A percentile compares a stretch with the other conserved stretches of the same genome.
phyloP scores from a whole-genome alignment of 2,329 filamentous ascomycete species.

The Alternaria gansuensis region DNA sequence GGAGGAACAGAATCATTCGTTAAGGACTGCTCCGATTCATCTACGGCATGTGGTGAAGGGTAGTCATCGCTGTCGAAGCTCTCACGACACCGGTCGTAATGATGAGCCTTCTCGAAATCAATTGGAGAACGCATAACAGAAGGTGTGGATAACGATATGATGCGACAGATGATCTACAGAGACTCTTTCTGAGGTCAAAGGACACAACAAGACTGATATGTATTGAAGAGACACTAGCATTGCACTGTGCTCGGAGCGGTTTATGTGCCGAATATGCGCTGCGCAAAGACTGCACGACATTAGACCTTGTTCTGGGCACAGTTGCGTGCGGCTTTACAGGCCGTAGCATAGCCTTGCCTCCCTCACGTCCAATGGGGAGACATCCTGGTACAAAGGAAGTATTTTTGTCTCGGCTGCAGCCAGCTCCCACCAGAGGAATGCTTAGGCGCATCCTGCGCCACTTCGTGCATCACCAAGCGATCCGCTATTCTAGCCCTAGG shows the following conservation, averaged over 20 bases:
- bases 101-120: conserved; percentile 36
- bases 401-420: conserved; percentile 31
- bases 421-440: conserved; percentile 20
- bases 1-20: conserved; percentile 17
- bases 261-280: conserved; percentile 26
- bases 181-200: conserved; percentile 19
- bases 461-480: conserved; percentile 25
- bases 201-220: conserved; percentile 18
- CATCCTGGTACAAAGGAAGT: conserved; percentile 21
- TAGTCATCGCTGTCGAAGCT: conserved; percentile 35
- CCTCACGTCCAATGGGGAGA: conserved; percentile 14
- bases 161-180: background rate
- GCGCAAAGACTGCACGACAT: conserved; percentile 13
- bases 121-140: conserved; percentile 36
- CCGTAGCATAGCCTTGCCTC: conserved; percentile 16
- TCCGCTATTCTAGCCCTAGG: conserved; percentile 25
- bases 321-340: conserved; percentile 16
- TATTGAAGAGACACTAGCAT: conserved; percentile 28
- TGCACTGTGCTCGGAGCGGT: conserved; percentile 27
- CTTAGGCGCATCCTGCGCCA: conserved; percentile 12
- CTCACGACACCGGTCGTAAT: conserved; percentile 34
- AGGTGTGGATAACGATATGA: conserved; percentile 4
- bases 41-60: conserved; percentile 26
- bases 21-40: conserved; percentile 24
- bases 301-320: conserved; percentile 13